Evolutionary conservation across 108 stramenopile genomes (phyloP), one percentile per base, ranked within the genome.

Genomic region (Conticribra weissflogii): DNA sequence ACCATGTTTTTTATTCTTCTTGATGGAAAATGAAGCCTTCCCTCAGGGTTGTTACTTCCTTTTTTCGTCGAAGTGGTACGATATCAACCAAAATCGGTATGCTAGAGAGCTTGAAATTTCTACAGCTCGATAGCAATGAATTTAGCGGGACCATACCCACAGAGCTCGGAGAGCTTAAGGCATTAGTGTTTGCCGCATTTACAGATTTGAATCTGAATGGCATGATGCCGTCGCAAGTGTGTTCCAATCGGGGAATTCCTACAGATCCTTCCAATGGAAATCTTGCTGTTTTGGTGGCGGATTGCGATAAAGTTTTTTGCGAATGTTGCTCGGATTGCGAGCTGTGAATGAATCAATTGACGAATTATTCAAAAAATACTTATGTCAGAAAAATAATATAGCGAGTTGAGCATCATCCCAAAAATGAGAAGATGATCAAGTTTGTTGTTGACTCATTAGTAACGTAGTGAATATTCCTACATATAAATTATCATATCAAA

Each of bases 121-220:
- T 90, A 3, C 85, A 85, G 22, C 24, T 90, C 16, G 73, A 85
- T 49, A 74, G 72, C 31, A 90, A 90, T 47, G n/a, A 33, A 12
- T 59, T 90, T 0, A 72, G 69, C 3, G 89, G 89, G 19, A 80
- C 74, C 12, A 58, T 90, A 49, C 89, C 89, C 14, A 56, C 67
- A 12, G 61, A 78, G 48, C 22, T 90, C 44, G 84, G 84, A 18
- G 3, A 48, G 0, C 71, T 90, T 15, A 17, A 45, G 1, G 34
- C 55, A 30, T 61, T 89, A 16, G 59, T 59, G 54, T 71, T 81
- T 46, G 85, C 84, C 14, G 76, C 81, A 2, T 65, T 86, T 28
- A 77, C 84, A 28, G 50, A 62, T 32, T 83, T 86, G 24, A 21
- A 59, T 16, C 67, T 89, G 2, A 64, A 58, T 9, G 88, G 88